Evolutionary conservation across 1,284 basidiomycete species (phyloP).

Genomic region (Psilocybe mexicana): DNA sequence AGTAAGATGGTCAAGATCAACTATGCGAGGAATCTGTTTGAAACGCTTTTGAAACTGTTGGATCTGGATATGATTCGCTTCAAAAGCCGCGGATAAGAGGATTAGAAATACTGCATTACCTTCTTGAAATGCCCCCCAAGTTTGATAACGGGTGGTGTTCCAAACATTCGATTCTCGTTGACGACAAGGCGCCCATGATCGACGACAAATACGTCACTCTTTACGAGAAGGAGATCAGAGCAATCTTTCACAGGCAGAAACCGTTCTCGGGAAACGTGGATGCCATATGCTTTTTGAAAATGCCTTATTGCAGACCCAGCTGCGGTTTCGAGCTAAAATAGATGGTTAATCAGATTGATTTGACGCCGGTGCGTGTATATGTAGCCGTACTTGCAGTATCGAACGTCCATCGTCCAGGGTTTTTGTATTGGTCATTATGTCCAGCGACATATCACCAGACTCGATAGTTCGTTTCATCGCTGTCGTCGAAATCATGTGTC

Average conservation of each 20-base stretch:
- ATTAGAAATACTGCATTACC: constrained; percentile 28
- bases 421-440: constrained; percentile 85
- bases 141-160: constrained; percentile 90
- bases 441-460: constrained; percentile 74
- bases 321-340: constrained; percentile 82
- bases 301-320: constrained; percentile 94
- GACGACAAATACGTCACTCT: constrained; percentile 88
- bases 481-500: constrained; percentile 7
- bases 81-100: background rate
- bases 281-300: constrained; percentile 86
- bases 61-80: constrained; percentile 54
- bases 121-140: constrained; percentile 83
- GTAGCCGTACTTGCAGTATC: constrained; percentile 51
- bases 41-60: constrained; percentile 90
- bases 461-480: constrained; percentile 86
- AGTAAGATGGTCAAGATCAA: constrained; percentile 89
- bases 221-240: constrained; percentile 85
- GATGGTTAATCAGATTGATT: background rate
- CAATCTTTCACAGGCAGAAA: constrained; percentile 90
- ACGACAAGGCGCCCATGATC: constrained; percentile 87
- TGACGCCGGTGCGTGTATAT: background rate
- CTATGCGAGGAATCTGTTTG: constrained; percentile 87
- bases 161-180: constrained; percentile 81
- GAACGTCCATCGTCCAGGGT: constrained; percentile 69
- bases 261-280: constrained; percentile 90